These are phyloP conservation scores for Thraustochytrium striatum DNA, from an alignment of 352 stramenopile species.

Conservation along the genomic window DNA sequence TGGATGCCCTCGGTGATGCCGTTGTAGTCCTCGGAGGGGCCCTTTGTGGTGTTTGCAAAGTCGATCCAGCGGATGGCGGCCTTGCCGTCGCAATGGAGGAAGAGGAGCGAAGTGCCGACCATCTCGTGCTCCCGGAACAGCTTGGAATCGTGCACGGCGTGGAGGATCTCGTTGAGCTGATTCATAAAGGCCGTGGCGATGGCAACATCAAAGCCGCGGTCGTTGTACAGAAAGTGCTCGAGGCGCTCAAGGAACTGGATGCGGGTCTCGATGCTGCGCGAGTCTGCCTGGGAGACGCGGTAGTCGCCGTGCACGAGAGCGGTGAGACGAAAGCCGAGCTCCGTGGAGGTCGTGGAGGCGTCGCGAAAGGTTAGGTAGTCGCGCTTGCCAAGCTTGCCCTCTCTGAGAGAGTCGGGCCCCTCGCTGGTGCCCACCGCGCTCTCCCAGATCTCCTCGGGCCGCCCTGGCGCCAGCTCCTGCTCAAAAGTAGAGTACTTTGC, in stretches of 20 bases:
- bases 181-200: slow-evolving; percentile 38
- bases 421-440: background rate
- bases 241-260: slow-evolving; percentile 32
- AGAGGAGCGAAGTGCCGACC: slow-evolving; percentile 39
- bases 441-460: slow-evolving; percentile 38
- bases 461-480: background rate
- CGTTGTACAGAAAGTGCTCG: slow-evolving; percentile 40
- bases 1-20: background rate
- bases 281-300: slow-evolving; percentile 29
- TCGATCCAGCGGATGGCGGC: slow-evolving; percentile 37
- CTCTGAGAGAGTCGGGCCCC: background rate
- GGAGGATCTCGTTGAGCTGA: background rate
- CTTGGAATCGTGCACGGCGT: slow-evolving; percentile 10
- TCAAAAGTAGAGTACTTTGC: slow-evolving; percentile 41
- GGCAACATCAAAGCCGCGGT: slow-evolving; percentile 13
- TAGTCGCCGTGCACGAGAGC: slow-evolving; percentile 26
- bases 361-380: slow-evolving; percentile 45
- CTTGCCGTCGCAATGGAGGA: slow-evolving; percentile 32
- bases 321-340: slow-evolving; percentile 45
- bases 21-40: background rate
- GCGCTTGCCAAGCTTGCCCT: slow-evolving; percentile 47
- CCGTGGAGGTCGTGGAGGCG: slow-evolving; percentile 34
- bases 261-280: slow-evolving; percentile 37
- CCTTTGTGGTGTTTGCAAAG: slow-evolving; percentile 41
- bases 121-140: slow-evolving; percentile 17